A percentile compares a stretch with the other conserved stretches of the same genome.
These are phyloP conservation scores for Lactarius tabidus DNA, from an alignment of 768 basidiomycete genomes.

Conservation along the genomic window DNA sequence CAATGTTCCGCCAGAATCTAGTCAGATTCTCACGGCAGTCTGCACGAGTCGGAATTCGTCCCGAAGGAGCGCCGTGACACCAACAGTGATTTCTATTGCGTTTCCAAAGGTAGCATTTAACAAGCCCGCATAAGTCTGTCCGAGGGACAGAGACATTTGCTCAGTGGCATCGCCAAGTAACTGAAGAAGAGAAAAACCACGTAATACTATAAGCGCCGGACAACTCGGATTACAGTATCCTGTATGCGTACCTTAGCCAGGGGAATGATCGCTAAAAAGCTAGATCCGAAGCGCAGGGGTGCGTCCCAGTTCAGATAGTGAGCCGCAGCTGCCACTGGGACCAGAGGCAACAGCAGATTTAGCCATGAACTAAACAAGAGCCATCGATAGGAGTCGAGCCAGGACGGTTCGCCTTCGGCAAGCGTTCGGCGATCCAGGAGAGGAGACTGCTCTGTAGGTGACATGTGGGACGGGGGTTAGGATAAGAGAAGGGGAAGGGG, in stretches of 20 bases:
- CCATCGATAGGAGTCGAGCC: conserved; percentile 51
- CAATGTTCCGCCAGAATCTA: neutral
- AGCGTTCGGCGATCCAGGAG: conserved; percentile 38
- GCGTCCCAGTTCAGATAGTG: conserved; percentile 73
- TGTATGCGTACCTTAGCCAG: conserved; percentile 64
- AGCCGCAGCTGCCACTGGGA: conserved; percentile 66
- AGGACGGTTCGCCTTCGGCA: conserved; percentile 64
- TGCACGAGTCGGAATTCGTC: conserved; percentile 87
- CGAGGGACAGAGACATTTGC: conserved; percentile 71
- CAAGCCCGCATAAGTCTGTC: conserved; percentile 81
- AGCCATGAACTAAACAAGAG: conserved; percentile 64
- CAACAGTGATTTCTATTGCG: conserved; percentile 87
- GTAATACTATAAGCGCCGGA: neutral
- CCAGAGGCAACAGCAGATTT: conserved; percentile 74
- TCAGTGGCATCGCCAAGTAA: conserved; percentile 80
- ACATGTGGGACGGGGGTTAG: neutral
- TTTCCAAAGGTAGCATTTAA: conserved; percentile 84
- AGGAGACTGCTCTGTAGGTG: conserved; percentile 18
- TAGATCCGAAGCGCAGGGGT: conserved; percentile 65
- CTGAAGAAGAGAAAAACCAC: conserved; percentile 34
- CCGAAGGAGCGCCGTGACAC: conserved; percentile 68
- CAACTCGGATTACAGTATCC: neutral
- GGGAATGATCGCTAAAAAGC: conserved; percentile 81
- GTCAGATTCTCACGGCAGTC: conserved; percentile 58
- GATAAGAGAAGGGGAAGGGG: conserved; percentile 1